Conservation (phyloP, 345 rosid species). For the Bretschneidera sinensis region DNA sequence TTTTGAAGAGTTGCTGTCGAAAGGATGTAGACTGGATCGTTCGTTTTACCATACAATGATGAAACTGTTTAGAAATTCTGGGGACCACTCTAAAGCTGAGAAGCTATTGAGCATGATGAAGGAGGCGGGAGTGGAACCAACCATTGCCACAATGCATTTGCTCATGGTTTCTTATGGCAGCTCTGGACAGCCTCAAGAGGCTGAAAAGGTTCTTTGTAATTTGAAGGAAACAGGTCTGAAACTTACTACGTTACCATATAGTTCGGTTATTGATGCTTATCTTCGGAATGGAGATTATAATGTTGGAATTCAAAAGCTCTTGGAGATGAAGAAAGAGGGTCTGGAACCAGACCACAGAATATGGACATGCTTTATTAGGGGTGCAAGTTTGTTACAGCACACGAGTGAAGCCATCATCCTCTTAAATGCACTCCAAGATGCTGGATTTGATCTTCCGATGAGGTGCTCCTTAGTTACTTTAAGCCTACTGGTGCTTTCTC, state of each 20-base stretch:
- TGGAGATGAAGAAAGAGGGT: slow-evolving; percentile 72
- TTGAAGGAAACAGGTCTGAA: slow-evolving; percentile 59
- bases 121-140: slow-evolving; percentile 75
- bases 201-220: slow-evolving; percentile 70
- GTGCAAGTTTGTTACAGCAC: slow-evolving; percentile 63
- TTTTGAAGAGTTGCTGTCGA: slow-evolving; percentile 59
- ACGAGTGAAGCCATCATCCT: slow-evolving; percentile 55
- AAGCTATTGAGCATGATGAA: slow-evolving; percentile 63
- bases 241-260: slow-evolving; percentile 70
- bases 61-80: slow-evolving; percentile 76
- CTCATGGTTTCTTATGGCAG: slow-evolving; percentile 90
- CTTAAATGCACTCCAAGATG: slow-evolving; percentile 58
- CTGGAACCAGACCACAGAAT: slow-evolving; percentile 79
- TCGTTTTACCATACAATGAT: slow-evolving; percentile 90
- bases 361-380: slow-evolving; percentile 95
- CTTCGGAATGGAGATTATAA: slow-evolving; percentile 62
- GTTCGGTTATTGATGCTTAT: slow-evolving; percentile 89
- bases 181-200: slow-evolving; percentile 82
- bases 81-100: slow-evolving; percentile 73
- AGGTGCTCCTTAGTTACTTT: slow-evolving; percentile 40
- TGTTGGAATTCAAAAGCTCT: slow-evolving; percentile 65
- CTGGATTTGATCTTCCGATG: slow-evolving; percentile 80
- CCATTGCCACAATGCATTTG: slow-evolving; percentile 87
- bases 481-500: background rate
- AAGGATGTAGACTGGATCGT: slow-evolving; percentile 74